Base-by-base conservation (phyloP, 2,329 filamentous ascomycete genomes). In the Neurospora sp. region DNA sequence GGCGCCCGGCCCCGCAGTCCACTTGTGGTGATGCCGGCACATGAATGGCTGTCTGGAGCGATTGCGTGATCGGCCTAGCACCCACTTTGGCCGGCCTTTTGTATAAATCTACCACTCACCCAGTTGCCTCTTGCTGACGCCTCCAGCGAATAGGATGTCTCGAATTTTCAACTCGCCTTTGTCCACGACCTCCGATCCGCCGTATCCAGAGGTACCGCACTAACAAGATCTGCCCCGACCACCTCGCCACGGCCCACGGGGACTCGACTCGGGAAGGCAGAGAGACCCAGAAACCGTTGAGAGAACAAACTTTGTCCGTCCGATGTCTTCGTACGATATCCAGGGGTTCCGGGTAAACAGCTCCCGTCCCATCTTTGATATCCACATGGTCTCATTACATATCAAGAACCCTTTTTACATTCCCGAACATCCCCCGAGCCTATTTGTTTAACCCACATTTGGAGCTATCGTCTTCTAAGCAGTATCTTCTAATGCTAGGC, bases 41-140 rank as follows among this genome's bases (percentile, higher is more conserved):
- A 62, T 62, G 52, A 62, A 62, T 62, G 52, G 52, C 52, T 62
- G 66, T 67, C 46, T 69, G 68, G 71, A 68, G 68, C 76, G 77
- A 79, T 79, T 76, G 77, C 77, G 77, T 78, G 77, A 78, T 79
- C 75, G 74, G 73, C 69, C 72, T 78, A 78, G 75, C 67, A 33
- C 40, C 33, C 23, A 67, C 38, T 52, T n/a, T 40, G 28, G 46
- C 68, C 46, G 38, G 7, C 28, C 13, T 62, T 62, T 62, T 62
- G 52, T 62, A 33, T 62, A 62, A 62, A 33, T 33, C 52, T 62
- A 28, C 52, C 23, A 28, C 52, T 62, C 52, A 28, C 46, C 46
- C 17, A 58, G 46, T 58, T 33, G 46, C 46, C 46, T 33, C 46
- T 17, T 36, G 52, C 8, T 62, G 23, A 42, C 69, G 68, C 62